A percentile compares a stretch with the other conserved stretches of the same genome.
Conservation (phyloP, 257 asterid species). For the Eustoma russellianum region DNA sequence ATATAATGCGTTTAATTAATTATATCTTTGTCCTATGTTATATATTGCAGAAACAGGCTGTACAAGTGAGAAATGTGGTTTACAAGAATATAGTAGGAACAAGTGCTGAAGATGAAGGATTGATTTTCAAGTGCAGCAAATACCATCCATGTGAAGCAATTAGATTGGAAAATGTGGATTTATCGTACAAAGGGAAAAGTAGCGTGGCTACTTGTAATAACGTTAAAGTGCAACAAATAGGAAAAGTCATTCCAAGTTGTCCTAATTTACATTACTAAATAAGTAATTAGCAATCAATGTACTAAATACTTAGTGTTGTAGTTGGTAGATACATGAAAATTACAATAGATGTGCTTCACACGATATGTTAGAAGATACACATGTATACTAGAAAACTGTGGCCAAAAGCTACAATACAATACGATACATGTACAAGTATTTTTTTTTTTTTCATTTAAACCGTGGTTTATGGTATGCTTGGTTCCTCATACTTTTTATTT, state of each 20-base stretch:
- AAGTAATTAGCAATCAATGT: not conserved
- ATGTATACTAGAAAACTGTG: too few relatives aligned
- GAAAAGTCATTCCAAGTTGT: slow-evolving; percentile 7
- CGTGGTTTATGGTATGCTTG: too few relatives aligned
- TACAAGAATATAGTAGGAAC: slow-evolving; percentile 72
- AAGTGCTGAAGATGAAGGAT: slow-evolving; percentile 51
- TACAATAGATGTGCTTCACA: too few relatives aligned
- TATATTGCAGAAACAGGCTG: slow-evolving; percentile 60
- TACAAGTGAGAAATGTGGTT: slow-evolving; percentile 48
- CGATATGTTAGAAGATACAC: too few relatives aligned
- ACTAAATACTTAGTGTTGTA: too few relatives aligned
- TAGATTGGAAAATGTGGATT: slow-evolving; percentile 38
- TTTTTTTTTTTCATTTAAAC: too few relatives aligned
- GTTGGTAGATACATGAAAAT: not conserved
- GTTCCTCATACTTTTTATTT: too few relatives aligned
- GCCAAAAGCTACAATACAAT: too few relatives aligned
- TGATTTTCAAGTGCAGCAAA: slow-evolving; percentile 58
- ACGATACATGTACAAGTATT: too few relatives aligned
- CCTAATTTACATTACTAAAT: not conserved
- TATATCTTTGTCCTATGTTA: not conserved
- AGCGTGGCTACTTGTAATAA: slow-evolving; percentile 20
- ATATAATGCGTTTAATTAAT: not conserved
- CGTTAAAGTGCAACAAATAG: slow-evolving; percentile 6
- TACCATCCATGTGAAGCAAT: slow-evolving; percentile 57
- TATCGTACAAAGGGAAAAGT: slow-evolving; percentile 15